phyloP scores from a whole-genome alignment of 176 grass and related monocot genomes.

The Aegilops tauschii region DNA sequence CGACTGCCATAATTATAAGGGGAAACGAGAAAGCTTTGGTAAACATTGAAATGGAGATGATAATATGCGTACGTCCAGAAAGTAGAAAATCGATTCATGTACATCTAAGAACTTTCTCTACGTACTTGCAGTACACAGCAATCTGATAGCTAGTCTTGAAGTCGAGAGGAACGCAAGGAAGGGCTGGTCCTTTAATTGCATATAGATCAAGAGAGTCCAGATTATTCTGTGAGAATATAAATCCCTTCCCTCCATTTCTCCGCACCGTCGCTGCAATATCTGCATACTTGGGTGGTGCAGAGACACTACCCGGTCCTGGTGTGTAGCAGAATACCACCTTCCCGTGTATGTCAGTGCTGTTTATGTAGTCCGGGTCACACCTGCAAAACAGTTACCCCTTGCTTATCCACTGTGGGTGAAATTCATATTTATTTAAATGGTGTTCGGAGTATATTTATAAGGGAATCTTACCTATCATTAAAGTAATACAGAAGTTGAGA shows the following conservation, averaged over 20 bases:
- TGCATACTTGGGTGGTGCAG: not conserved
- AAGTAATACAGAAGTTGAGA: not conserved
- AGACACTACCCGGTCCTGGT: not conserved
- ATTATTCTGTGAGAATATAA: constrained; percentile 25
- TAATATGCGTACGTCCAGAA: no score
- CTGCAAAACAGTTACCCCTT: not conserved
- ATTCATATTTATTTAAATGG: not conserved
- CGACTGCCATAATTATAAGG: not conserved
- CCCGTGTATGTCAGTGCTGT: not conserved
- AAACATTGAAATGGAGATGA: no score
- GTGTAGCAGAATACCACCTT: constrained; percentile 13
- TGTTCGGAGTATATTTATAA: not conserved
- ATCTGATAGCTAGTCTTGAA: constrained; percentile 23
- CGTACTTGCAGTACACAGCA: not conserved
- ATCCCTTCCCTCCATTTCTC: not conserved
- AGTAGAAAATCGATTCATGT: no score
- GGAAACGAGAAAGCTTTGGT: not conserved
- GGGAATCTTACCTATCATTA: not conserved
- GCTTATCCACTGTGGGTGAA: not conserved
- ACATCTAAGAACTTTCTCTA: not conserved
- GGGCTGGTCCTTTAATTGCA: no score
- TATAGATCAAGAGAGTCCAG: no score
- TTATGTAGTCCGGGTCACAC: not conserved
- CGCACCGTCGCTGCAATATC: not conserved
- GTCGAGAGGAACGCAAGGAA: constrained; percentile 19